Percentiles rank a stretch among this genome's conserved stretches.
Conservation (phyloP, 106 monocot genomes). For the Dendrobium catenatum region DNA sequence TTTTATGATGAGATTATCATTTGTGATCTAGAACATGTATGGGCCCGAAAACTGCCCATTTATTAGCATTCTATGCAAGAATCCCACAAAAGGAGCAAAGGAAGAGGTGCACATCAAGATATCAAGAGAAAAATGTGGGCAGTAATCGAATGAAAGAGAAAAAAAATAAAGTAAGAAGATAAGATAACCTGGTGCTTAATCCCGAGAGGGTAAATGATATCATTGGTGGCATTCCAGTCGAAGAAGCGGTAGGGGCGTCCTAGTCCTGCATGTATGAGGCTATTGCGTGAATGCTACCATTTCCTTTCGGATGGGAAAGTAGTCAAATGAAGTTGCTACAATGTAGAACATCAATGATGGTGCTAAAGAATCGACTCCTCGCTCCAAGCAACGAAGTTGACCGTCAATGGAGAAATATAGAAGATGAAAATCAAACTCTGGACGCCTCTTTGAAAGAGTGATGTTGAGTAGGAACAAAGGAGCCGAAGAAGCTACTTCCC, state of each 20-base stretch:
- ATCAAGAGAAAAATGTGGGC: neutral
- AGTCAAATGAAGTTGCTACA: too few relatives aligned
- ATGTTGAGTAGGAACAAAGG: too few relatives aligned
- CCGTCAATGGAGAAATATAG: too few relatives aligned
- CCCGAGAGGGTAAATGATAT: constrained; percentile 37
- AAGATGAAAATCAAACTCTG: too few relatives aligned
- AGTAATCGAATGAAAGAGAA: neutral
- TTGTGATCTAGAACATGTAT: constrained; percentile 50
- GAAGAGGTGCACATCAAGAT: neutral
- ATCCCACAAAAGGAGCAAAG: neutral
- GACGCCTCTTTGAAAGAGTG: too few relatives aligned
- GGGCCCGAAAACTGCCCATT: constrained; percentile 80
- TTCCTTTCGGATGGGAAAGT: too few relatives aligned
- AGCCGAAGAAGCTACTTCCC: too few relatives aligned
- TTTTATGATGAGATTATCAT: constrained; percentile 76
- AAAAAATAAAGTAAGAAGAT: neutral
- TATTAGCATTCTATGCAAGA: constrained; percentile 61
- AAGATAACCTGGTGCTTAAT: constrained; percentile 39
- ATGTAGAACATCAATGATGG: too few relatives aligned
- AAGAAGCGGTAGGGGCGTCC: constrained; percentile 29
- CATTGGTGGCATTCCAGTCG: constrained; percentile 38
- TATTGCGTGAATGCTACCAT: too few relatives aligned
- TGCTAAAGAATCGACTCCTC: too few relatives aligned
- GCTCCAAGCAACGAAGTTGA: too few relatives aligned
- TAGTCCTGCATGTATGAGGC: too few relatives aligned